These are phyloP conservation scores for Collybia mongolica DNA, from an alignment of 768 basidiomycete species.

Conservation along the genomic window DNA sequence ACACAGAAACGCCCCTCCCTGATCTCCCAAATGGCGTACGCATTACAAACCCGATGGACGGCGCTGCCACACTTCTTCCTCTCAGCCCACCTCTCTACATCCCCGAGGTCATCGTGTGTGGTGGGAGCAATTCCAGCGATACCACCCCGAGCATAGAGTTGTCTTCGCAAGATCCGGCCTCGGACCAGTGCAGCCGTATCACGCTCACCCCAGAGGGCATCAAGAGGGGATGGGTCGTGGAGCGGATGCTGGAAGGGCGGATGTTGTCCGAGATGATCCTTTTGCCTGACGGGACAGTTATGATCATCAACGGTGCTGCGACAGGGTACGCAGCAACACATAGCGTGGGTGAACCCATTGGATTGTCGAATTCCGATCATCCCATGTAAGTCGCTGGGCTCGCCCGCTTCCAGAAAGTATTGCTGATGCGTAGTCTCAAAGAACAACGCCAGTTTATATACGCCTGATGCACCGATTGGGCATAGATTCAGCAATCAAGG, in stretches of 20 bases:
- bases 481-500: slow-evolving; percentile 43
- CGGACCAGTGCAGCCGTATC: slow-evolving; percentile 41
- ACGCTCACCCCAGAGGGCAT: slow-evolving; percentile 40
- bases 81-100: slow-evolving; percentile 36
- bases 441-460: slow-evolving; percentile 44
- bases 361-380: slow-evolving; percentile 23
- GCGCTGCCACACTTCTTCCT: slow-evolving; percentile 34
- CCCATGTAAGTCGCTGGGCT: slow-evolving; percentile 10
- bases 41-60: slow-evolving; percentile 38
- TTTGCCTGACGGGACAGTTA: slow-evolving; percentile 38
- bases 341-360: slow-evolving; percentile 24
- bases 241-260: slow-evolving; percentile 39
- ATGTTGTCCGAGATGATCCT: slow-evolving; percentile 35
- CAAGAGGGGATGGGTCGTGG: slow-evolving; percentile 42
- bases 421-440: slow-evolving; percentile 13
- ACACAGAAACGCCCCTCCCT: slow-evolving; percentile 37
- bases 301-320: slow-evolving; percentile 42
- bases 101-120: slow-evolving; percentile 47
- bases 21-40: slow-evolving; percentile 43
- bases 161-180: slow-evolving; percentile 38
- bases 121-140: slow-evolving; percentile 36
- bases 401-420: not conserved
- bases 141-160: slow-evolving; percentile 23
- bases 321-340: slow-evolving; percentile 41
- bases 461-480: slow-evolving; percentile 40